A percentile compares a stretch with the other conserved stretches of the same genome.
Conservation (phyloP, 805 yeast species). For the Saccharomyces paradoxus region DNA sequence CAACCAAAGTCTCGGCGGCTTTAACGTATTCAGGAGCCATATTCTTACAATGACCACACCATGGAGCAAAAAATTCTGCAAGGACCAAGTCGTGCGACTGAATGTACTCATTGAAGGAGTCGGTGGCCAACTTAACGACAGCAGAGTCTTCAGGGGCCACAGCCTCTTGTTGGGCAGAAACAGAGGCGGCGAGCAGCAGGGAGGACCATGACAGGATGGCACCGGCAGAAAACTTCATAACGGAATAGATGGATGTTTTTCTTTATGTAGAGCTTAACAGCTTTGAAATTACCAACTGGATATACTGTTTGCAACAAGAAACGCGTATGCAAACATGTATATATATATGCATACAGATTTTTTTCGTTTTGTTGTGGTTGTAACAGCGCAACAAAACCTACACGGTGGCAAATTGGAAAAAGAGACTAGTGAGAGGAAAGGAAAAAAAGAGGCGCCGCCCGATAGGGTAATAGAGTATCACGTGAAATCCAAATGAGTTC, state of each 20-base stretch:
- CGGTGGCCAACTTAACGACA: slow-evolving; percentile 69
- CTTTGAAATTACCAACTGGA: not conserved
- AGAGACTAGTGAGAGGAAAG: not conserved
- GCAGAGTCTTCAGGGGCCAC: slow-evolving; percentile 76
- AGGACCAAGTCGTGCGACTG: slow-evolving; percentile 67
- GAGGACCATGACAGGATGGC: slow-evolving; percentile 7
- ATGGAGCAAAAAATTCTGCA: slow-evolving; percentile 88
- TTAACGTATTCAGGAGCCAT: slow-evolving; percentile 71
- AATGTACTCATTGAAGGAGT: slow-evolving; percentile 58
- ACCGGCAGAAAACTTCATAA: not conserved
- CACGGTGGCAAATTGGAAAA: not conserved
- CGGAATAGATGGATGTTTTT: not conserved
- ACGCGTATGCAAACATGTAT: not conserved
- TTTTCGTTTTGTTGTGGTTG: not conserved
- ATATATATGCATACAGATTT: not conserved
- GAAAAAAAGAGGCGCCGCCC: not conserved
- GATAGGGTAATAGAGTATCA: not conserved
- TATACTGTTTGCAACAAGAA: not conserved
- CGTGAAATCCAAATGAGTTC: not conserved
- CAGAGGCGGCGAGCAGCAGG: slow-evolving; percentile 15
- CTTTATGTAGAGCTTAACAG: not conserved
- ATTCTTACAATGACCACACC: slow-evolving; percentile 96
- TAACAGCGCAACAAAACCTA: not conserved
- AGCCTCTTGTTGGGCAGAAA: slow-evolving; percentile 44
- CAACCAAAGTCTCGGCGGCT: slow-evolving; percentile 63